Conservation (phyloP, 164 flowering plant species). For the Litsea cubeba region DNA sequence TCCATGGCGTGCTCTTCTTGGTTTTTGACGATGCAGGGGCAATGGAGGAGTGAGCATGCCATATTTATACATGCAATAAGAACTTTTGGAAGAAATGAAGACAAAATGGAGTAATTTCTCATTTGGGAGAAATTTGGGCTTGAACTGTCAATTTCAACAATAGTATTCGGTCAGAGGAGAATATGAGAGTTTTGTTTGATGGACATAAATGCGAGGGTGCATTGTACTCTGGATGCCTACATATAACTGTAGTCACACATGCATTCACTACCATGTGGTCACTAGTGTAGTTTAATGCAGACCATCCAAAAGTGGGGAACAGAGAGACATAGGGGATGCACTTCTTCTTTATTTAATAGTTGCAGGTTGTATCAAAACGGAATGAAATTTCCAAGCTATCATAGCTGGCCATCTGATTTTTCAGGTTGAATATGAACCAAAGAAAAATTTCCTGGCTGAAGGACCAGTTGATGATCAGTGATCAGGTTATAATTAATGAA, state of each 20-base stretch:
- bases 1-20: constrained; percentile 5
- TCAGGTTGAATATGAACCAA: neutral
- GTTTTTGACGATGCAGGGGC: neutral
- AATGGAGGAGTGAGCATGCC: neutral
- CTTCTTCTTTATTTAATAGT: neutral
- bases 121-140: constrained; percentile 4
- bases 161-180: constrained; percentile 18
- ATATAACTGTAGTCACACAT: neutral
- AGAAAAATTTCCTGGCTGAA: neutral
- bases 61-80: neutral
- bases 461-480: neutral
- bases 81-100: constrained; percentile 18
- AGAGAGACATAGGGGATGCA: too few species aligned
- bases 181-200: neutral
- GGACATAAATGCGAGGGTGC: neutral
- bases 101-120: constrained; percentile 14
- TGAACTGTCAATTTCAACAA: constrained; percentile 33
- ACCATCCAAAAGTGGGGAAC: neutral
- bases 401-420: neutral
- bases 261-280: neutral
- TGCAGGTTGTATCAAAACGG: neutral
- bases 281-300: neutral
- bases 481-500: neutral
- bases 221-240: neutral
- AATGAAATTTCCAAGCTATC: neutral